These are phyloP conservation scores for Chytriomyces sp. DNA, from an alignment of 192 early-diverging fungal genomes.

Conservation along the genomic window DNA sequence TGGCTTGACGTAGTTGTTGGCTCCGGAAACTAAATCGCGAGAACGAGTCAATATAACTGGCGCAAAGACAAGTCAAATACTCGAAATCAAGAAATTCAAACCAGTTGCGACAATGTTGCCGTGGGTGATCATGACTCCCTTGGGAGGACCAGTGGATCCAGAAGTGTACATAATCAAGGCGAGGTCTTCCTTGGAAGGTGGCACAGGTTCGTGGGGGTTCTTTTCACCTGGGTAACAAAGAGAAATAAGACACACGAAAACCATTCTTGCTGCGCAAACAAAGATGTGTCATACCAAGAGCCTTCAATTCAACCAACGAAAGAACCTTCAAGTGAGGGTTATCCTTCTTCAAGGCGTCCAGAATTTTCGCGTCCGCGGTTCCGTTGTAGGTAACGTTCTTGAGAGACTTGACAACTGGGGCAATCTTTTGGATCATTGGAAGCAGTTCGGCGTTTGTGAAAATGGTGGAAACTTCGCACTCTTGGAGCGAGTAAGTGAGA, in stretches of 20 bases:
- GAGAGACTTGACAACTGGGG: slow-evolving; percentile 62
- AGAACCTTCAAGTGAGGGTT: slow-evolving; percentile 13
- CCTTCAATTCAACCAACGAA: slow-evolving; percentile 69
- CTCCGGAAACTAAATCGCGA: slow-evolving; percentile 26
- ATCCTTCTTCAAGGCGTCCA: slow-evolving; percentile 15
- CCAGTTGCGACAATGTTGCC: slow-evolving; percentile 77
- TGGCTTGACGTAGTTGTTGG: slow-evolving; percentile 66
- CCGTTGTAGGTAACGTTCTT: slow-evolving; percentile 76
- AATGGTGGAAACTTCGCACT: slow-evolving; percentile 73
- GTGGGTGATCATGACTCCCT: slow-evolving; percentile 88
- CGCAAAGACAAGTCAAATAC: too few species aligned
- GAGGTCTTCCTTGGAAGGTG: slow-evolving; percentile 70
- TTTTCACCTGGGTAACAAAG: slow-evolving; percentile 57
- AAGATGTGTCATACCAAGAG: slow-evolving; percentile 45
- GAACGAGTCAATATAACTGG: not conserved
- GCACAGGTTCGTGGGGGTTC: slow-evolving; percentile 62
- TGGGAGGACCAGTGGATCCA: slow-evolving; percentile 78
- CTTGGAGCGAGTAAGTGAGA: slow-evolving; percentile 81
- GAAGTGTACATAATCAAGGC: slow-evolving; percentile 84
- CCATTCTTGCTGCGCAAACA: slow-evolving; percentile 49
- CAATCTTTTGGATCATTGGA: slow-evolving; percentile 64
- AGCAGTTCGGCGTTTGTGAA: slow-evolving; percentile 78
- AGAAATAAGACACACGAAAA: slow-evolving; percentile 51
- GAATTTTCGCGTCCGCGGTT: slow-evolving; percentile 40
- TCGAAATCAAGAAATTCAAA: not conserved